These are phyloP conservation scores for Entomortierella parvispora DNA, from an alignment of 192 early-diverging fungal genomes.

Conservation along the genomic window DNA sequence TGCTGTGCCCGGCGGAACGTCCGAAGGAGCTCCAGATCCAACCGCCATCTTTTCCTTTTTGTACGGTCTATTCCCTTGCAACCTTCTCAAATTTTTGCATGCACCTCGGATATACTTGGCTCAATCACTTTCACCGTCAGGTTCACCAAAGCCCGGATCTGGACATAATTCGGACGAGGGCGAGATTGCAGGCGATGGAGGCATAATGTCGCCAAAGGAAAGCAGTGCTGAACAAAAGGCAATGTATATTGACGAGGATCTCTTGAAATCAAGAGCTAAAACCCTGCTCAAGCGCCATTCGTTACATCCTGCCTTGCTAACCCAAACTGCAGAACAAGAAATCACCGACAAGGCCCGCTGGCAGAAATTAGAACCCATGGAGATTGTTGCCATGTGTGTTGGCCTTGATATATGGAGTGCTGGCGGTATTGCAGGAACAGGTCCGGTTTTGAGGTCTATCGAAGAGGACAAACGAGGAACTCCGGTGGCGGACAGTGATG, in stretches of 20 bases:
- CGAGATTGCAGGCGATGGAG: not conserved
- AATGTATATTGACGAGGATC: constrained; percentile 38
- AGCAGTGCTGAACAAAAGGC: not conserved
- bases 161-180: constrained; percentile 8
- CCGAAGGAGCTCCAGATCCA: constrained; percentile 61
- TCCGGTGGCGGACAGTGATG: constrained; percentile 3
- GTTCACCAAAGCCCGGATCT: constrained; percentile 32
- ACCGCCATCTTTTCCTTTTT: constrained; percentile 66
- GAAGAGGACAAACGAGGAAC: constrained; percentile 14
- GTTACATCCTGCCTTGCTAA: constrained; percentile 62
- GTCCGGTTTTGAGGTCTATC: constrained; percentile 18
- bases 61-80: constrained; percentile 68
- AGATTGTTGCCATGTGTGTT: constrained; percentile 67
- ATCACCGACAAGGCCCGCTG: constrained; percentile 57
- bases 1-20: constrained; percentile 17
- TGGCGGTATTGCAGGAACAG: constrained; percentile 48
- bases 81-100: constrained; percentile 61
- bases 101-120: constrained; percentile 51
- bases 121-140: constrained; percentile 16
- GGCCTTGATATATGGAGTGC: constrained; percentile 65
- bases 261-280: constrained; percentile 43
- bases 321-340: constrained; percentile 53
- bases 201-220: constrained; percentile 21
- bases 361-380: constrained; percentile 69
- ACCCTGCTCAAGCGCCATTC: constrained; percentile 60